Percentiles rank a stretch among this genome's conserved stretches.
These are phyloP conservation scores for Solanum hybrid DNA, from an alignment of 305 asterid species.

Conservation along the genomic window DNA sequence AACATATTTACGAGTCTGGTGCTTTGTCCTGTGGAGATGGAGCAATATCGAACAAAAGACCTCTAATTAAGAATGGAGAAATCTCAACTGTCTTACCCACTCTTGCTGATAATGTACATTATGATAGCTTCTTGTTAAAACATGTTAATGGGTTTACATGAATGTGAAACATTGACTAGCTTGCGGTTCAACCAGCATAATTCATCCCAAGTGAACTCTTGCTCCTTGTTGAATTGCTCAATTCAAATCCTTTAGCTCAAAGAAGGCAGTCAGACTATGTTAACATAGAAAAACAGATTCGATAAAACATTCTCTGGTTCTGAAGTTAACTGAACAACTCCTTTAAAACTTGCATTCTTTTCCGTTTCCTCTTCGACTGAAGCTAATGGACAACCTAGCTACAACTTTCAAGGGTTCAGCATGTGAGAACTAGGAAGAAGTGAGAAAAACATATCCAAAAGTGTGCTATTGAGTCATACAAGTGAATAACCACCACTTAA, in stretches of 20 bases:
- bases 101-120: not conserved
- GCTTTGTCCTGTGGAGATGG: slow-evolving; percentile 99
- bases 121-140: not conserved
- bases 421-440: not conserved
- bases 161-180: not conserved
- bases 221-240: not conserved
- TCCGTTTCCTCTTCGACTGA: not conserved
- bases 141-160: not conserved
- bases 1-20: slow-evolving; percentile 24
- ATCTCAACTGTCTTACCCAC: not conserved
- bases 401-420: not conserved
- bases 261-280: not conserved
- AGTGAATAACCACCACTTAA: not conserved
- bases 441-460: not conserved
- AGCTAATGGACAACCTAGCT: not conserved
- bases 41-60: slow-evolving; percentile 31
- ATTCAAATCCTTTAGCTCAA: not conserved
- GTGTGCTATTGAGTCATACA: not conserved
- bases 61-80: not conserved
- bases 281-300: too few relatives aligned
- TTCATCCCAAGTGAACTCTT: not conserved
- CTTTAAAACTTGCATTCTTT: not conserved
- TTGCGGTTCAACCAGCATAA: not conserved
- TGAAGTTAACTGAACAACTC: not conserved
- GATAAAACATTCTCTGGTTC: not conserved